Conservation (phyloP, 768 basidiomycete species). For the Amanita rubescens region DNA sequence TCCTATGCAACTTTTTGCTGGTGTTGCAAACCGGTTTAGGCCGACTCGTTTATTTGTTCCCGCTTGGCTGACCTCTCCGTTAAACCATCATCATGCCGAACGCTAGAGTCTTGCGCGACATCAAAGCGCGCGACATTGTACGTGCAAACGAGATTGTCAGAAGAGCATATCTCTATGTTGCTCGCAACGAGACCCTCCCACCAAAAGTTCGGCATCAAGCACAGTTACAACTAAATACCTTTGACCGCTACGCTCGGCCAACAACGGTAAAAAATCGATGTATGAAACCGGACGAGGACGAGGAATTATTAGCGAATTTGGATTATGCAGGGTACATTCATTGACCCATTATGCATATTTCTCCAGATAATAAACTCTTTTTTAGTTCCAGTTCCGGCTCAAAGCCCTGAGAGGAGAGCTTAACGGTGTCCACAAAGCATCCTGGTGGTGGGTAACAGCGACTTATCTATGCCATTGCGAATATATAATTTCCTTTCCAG, state of each 20-base stretch:
- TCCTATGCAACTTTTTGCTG: not conserved
- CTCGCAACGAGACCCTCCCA: constrained; percentile 85
- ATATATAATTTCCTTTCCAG: not conserved
- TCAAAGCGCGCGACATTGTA: constrained; percentile 69
- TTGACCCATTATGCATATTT: constrained; percentile 10
- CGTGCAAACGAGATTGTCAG: constrained; percentile 73
- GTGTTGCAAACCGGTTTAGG: constrained; percentile 20
- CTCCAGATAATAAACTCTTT: not conserved
- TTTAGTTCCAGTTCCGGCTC: constrained; percentile 82
- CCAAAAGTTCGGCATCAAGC: constrained; percentile 89
- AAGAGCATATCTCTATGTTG: constrained; percentile 88
- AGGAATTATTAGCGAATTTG: constrained; percentile 87
- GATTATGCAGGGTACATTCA: constrained; percentile 60
- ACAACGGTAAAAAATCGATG: constrained; percentile 88
- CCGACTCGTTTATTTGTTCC: constrained; percentile 26
- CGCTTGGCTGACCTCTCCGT: constrained; percentile 17
- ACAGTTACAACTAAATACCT: constrained; percentile 86
- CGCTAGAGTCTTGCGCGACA: constrained; percentile 61
- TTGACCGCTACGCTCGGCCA: constrained; percentile 77
- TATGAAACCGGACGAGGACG: constrained; percentile 78
- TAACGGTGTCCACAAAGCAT: constrained; percentile 84
- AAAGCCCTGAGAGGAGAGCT: constrained; percentile 79
- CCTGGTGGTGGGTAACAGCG: constrained; percentile 52
- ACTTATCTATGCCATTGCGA: not conserved
- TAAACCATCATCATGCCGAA: constrained; percentile 19